Evolutionary conservation across 2,329 filamentous ascomycete species (phyloP).

Genomic region (Beauveria sp.): DNA sequence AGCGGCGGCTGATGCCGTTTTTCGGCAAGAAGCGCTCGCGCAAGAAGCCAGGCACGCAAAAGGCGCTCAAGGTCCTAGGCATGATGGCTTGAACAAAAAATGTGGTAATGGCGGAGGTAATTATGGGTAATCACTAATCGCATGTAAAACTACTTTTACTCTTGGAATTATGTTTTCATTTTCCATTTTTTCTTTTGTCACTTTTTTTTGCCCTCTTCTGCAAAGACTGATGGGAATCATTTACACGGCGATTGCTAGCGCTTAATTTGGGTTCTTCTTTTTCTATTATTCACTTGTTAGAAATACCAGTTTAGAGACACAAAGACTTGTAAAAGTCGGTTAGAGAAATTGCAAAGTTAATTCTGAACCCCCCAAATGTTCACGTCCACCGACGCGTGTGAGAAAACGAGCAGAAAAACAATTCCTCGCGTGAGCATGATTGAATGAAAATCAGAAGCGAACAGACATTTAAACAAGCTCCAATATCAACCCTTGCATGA

Average conservation of each 20-base stretch:
- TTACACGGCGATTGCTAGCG: neutral
- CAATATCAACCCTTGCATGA: too few relatives aligned
- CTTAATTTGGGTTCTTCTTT: neutral
- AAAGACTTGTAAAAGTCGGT: neutral
- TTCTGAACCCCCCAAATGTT: too few relatives aligned
- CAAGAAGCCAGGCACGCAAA: constrained; percentile 37
- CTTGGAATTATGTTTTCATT: too few relatives aligned
- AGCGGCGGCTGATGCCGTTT: constrained; percentile 46
- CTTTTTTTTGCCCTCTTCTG: too few relatives aligned
- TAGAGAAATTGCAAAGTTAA: too few relatives aligned
- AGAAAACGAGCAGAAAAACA: too few relatives aligned
- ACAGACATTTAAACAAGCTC: too few relatives aligned
- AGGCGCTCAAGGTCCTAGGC: constrained; percentile 48
- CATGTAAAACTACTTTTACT: neutral
- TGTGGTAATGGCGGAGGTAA: too few relatives aligned
- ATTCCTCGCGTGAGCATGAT: too few relatives aligned
- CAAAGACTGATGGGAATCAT: neutral
- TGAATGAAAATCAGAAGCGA: too few relatives aligned
- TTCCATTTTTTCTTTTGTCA: too few relatives aligned
- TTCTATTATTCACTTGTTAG: neutral
- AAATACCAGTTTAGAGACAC: neutral
- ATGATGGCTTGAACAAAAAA: constrained; percentile 23
- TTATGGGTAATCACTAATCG: neutral
- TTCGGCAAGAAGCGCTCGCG: constrained; percentile 29
- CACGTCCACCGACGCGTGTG: too few relatives aligned